Conservation (phyloP, 345 rosid genomes). For the Arabis alpina region DNA sequence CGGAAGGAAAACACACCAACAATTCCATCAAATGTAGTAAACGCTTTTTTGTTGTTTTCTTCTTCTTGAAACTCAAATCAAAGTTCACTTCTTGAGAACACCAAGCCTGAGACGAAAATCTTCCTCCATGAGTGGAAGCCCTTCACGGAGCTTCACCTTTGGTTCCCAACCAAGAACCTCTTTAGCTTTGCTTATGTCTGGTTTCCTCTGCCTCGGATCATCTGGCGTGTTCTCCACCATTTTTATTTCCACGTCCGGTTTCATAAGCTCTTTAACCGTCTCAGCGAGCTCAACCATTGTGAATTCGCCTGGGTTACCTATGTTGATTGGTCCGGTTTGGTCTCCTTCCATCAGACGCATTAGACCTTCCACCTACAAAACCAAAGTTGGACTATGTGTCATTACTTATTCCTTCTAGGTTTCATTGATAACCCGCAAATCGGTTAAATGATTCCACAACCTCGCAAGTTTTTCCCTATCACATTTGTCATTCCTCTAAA, state of each 20-base stretch:
- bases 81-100: constrained; percentile 50
- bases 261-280: constrained; percentile 86
- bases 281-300: constrained; percentile 91
- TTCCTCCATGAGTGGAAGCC: constrained; percentile 94
- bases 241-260: constrained; percentile 68
- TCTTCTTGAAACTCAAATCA: background rate
- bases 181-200: constrained; percentile 80
- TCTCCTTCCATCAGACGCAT: constrained; percentile 95
- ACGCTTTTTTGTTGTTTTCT: background rate
- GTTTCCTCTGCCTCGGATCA: constrained; percentile 96
- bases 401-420: background rate
- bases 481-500: too few species aligned
- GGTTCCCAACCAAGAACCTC: constrained; percentile 94
- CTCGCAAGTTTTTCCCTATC: background rate
- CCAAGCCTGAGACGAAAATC: constrained; percentile 87
- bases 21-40: background rate
- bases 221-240: constrained; percentile 91
- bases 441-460: too few species aligned
- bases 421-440: background rate
- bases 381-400: background rate
- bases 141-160: constrained; percentile 77
- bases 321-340: constrained; percentile 87
- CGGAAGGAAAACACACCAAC: background rate
- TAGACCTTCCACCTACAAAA: constrained; percentile 82
- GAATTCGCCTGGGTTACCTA: constrained; percentile 96